Base-by-base conservation (phyloP, 1,284 basidiomycete genomes). In the Ceratobasidium sp. region DNA sequence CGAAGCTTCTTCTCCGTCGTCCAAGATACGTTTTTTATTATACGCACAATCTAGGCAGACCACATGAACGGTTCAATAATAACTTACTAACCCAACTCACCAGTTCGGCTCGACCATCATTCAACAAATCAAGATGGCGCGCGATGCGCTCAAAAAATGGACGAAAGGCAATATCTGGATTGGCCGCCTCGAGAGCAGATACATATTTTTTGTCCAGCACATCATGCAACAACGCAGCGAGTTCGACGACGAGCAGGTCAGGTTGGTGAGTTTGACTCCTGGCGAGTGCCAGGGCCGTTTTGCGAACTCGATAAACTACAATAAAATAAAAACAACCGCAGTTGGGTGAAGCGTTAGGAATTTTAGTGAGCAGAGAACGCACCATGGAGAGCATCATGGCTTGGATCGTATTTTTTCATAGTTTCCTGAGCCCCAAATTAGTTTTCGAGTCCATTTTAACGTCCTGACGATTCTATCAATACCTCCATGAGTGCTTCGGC, bases 381-480 rank as follows among this genome's bases (percentile, higher is more conserved):
- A 92, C 94, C 94, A 79, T 98, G 96, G 77, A 90, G 90, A 78
- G 87, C 90, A 82, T 98, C 95, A 81, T 98, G 96, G 19, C 93
- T 95, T 0, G 94, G 91, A 80, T 97, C 96, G 81, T 95, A 95
- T 77, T 88, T 84, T 2, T 89, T 86, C 94, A 96, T 95, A 0
- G 89, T 89, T 51, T 88, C 84, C 66, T 71, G 41, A 8, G 14
- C n/a, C 1, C 24, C 29, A 3, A 13, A 11, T 56, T n/a, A 29
- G 31, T 56, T 54, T 27, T 11, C 19, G 1, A 37, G 16, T n/a
- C 9, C 3, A 27, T 2, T 56, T 19, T 56, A 29, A 31, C 22
- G 11, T 56, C 2, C 29, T 27, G 27, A 13, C 29, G 9, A 31
- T 19, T 31, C 29, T 24, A 2, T 13, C 19, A 14, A 39, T 71